Base-by-base conservation (phyloP, 441 rosid species). In the Adansonia rubrostipa region DNA sequence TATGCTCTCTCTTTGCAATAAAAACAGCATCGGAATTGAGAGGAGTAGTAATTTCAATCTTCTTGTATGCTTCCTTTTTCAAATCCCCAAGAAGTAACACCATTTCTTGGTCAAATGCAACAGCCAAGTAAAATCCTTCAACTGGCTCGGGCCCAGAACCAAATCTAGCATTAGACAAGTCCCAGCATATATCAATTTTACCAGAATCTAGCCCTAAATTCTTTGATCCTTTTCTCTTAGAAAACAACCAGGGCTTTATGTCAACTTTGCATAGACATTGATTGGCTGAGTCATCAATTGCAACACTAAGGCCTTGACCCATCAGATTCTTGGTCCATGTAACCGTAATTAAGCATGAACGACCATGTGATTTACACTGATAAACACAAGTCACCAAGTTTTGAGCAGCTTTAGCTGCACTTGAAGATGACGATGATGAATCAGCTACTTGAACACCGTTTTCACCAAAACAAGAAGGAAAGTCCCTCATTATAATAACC, bases 401-500 rank as follows among this genome's bases (percentile, higher is more conserved):
- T 82, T 91, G 98, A 28, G 96, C 91, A 79, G 83, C 84, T 87
- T 88, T 92, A 1, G 85, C 66, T 2, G 89, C 69, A 74, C 73
- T 84, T 53, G 91, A 86, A 14, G 89, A 77, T 4, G 98, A 90
- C 53, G 89, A 82, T 36, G 98, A 90, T 0, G 98, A 90, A 82
- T 93, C 95, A 60, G 96, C 96, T 44, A 93, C 90, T 80, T 95
- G 99, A 71, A 93, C 96, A 62, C 97, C 97, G 79, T 85, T 93
- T 84, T 95, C 99, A 78, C 97, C 95, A 73, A 93, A 95, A 87
- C 98, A 95, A 86, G 99, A 95, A 79, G 96, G 97, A 82, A 95
- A 93, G 80, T 95, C 98, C 89, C 88, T 93, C 97, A 95, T 93
- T 76, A n/a, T 83, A 64, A 76, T 74, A 45, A 73, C 61, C 47